Evolutionary conservation across 2,329 filamentous ascomycete species (phyloP), one percentile per base, ranked within the genome.

Genomic region (Aspergillus sclerotialis): DNA sequence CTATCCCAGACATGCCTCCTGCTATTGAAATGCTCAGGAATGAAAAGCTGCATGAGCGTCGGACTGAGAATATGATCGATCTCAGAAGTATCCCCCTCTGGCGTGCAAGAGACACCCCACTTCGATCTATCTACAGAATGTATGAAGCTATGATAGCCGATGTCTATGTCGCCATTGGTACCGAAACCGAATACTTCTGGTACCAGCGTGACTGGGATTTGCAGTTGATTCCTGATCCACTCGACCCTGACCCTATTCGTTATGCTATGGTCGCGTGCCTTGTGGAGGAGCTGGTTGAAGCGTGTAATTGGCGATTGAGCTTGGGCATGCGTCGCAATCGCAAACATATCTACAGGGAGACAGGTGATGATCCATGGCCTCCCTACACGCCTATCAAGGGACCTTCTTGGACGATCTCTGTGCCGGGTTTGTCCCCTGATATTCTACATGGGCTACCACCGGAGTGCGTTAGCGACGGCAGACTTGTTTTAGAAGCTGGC

Each of bases 261-360:
- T 56, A 55, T 37, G 49, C 52, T 0, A 40, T 57, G 9, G 13
- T 56, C 21, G 48, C 52, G 2, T 51, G 41, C 6, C 43, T 55
- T 7, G 39, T 40, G 1, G 52, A 54, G 17, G 47, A 54, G 30
- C 30, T 51, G 2, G 39, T 35, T 4, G 30, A 39, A 21, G 47
- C 51, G 8, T 37, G 54, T 5, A 55, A 53, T 21, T 54, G 50
- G 52, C 40, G 45, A 10, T 37, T 55, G 32, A 43, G 48, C 19
- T 23, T 55, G 6, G 50, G 52, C 1, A 30, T 55, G 37, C 39
- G 50, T 7, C 34, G 48, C 10, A 40, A 52, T 28, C 30, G 36
- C 4, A 33, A 53, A 19, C 52, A 56, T 30, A 37, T 55, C 1
- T 47, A 40, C 30, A 50, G 52, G 0, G 42, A 56, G 12, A 28